Evolutionary conservation across 371 early-diverging fungal genomes (phyloP), one percentile per base, ranked within the genome.

Genomic region (Mucor sp.): DNA sequence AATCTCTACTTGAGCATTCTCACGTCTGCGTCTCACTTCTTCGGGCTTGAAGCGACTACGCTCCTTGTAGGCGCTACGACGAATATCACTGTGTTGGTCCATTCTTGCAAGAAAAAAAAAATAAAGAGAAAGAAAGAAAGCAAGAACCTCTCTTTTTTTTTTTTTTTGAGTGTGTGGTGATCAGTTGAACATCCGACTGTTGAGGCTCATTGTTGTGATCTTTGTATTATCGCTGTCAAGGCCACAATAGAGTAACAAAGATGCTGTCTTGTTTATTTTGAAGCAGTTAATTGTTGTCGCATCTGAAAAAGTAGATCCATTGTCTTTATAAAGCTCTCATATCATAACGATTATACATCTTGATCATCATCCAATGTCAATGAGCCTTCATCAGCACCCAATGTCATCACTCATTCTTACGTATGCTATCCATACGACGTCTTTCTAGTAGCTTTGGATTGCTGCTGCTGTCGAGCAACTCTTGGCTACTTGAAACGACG

Each of bases 1-100:
- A 77, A 99, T 90, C 83, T 96, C 96, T 23, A 97, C 94, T 55
- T 93, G 91, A 56, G 90, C 90, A 65, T 97, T 97, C 70, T 96
- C 97, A 50, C 97, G 89, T 64, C 97, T 90, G 63, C 97, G 91
- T 66, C 98, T 88, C 39, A 95, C 81, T 75, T 99, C 97, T 57
- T 99, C 99, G 43, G 91, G 84, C 74, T 94, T 93, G 78, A 97
- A 89, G 63, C 87, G 84, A 62, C 91, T 91, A 74, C 92, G 91
- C 79, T 91, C 89, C 83, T 97, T 97, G 87, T 86, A 96, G 47
- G 89, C 85, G 65, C 81, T 84, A 60, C 89, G 87, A 61, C 93
- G 87, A 65, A 84, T 81, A 67, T 89, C 89, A 55, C 87, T 77
- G 50, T 75, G 67, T 67, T 80, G 79, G 58, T 87, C 85, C 85